A percentile compares a stretch with the other conserved stretches of the same genome.
These are phyloP conservation scores for Sistotremastrum suecicum DNA, from an alignment of 768 basidiomycete genomes.

Conservation along the genomic window DNA sequence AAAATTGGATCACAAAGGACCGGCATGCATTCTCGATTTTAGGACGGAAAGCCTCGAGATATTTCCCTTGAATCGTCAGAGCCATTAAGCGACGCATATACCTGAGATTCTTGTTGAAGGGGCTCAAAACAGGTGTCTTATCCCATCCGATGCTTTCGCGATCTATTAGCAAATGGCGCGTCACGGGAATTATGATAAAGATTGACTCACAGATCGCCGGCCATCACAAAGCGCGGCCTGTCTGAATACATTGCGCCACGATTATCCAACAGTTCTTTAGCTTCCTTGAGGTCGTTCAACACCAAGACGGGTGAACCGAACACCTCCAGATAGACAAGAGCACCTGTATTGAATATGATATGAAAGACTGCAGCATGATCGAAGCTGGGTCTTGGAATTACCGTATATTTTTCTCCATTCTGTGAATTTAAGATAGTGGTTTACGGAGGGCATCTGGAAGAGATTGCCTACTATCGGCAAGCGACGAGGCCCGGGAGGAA, in stretches of 20 bases:
- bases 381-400: neutral
- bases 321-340: conserved; percentile 7
- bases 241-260: conserved; percentile 14
- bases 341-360: conserved; percentile 5
- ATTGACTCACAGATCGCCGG: conserved; percentile 7
- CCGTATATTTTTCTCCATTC: conserved; percentile 8
- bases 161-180: too few relatives aligned
- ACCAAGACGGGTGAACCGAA: conserved; percentile 13
- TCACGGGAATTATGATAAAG: too few relatives aligned
- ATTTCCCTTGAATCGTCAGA: too few relatives aligned
- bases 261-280: conserved; percentile 16
- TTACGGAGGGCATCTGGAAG: conserved; percentile 6
- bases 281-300: conserved; percentile 13
- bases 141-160: too few relatives aligned
- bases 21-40: too few relatives aligned
- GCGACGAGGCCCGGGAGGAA: conserved; percentile 9
- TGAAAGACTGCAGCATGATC: neutral
- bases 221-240: conserved; percentile 11
- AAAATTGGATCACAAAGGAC: too few relatives aligned
- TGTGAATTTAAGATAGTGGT: conserved; percentile 5
- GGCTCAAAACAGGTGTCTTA: too few relatives aligned
- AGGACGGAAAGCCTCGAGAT: too few relatives aligned
- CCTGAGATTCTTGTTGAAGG: too few relatives aligned
- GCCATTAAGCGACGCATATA: too few relatives aligned
- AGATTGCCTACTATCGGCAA: conserved; percentile 9